Conservation (phyloP, 176 grass and related monocot genomes). For the Oryza rufipogon region DNA sequence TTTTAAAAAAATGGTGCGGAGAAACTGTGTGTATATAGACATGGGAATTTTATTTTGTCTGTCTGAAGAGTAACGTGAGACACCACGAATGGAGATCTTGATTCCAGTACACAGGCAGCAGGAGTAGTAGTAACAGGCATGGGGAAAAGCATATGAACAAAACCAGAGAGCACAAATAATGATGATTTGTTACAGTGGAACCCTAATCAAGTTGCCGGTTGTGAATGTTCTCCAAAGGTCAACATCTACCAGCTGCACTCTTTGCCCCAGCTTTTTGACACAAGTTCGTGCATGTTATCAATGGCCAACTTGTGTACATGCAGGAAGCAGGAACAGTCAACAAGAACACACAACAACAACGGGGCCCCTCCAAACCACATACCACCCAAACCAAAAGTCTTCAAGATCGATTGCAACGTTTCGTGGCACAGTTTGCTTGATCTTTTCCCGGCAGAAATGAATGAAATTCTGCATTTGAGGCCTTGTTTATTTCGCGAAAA, state of each 20-base stretch:
- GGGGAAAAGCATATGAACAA: neutral
- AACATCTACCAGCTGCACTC: slow-evolving; percentile 37
- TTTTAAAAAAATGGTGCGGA: no score
- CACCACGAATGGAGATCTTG: slow-evolving; percentile 16
- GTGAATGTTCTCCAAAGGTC: slow-evolving; percentile 32
- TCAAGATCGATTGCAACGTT: slow-evolving; percentile 16
- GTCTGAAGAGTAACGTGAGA: neutral
- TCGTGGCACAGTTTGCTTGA: neutral
- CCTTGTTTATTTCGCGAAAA: no score
- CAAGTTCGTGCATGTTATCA: neutral
- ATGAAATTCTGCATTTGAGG: neutral
- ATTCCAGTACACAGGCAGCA: neutral
- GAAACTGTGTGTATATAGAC: neutral
- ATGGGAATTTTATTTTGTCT: neutral
- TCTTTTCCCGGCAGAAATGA: neutral
- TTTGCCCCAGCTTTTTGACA: slow-evolving; percentile 39
- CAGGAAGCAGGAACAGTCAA: neutral
- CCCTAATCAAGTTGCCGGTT: slow-evolving; percentile 16
- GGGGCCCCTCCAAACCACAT: neutral
- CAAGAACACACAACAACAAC: slow-evolving; percentile 3
- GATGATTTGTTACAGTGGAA: neutral
- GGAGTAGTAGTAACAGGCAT: no score
- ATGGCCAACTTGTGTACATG: neutral
- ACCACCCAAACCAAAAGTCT: neutral
- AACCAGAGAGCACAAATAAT: neutral